Evolutionary conservation across 805 yeast genomes (phyloP).

Genomic region (Clavispora carvajalis): DNA sequence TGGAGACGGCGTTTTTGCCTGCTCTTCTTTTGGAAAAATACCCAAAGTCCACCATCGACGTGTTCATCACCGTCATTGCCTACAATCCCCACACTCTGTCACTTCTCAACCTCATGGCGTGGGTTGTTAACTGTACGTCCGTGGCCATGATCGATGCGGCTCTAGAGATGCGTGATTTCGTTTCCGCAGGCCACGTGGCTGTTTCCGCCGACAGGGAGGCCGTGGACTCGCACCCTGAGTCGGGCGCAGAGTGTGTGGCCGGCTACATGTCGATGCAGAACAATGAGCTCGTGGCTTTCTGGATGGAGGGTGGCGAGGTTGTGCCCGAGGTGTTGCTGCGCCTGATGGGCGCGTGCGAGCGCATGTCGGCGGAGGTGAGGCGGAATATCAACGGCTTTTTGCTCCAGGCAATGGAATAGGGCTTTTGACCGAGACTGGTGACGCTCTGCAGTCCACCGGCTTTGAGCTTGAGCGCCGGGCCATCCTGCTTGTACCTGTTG

Average conservation of each 20-base stretch:
- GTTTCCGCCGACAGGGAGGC: conserved; percentile 10
- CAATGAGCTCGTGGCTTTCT: conserved; percentile 56
- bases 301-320: conserved; percentile 37
- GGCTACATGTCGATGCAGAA: conserved; percentile 51
- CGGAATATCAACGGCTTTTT: conserved; percentile 44
- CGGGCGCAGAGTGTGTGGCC: conserved; percentile 24
- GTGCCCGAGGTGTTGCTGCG: conserved; percentile 18
- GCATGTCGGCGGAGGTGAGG: conserved; percentile 39
- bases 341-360: conserved; percentile 41
- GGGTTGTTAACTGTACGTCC: conserved; percentile 59
- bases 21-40: conserved; percentile 61
- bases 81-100: conserved; percentile 21
- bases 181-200: conserved; percentile 54
- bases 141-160: conserved; percentile 82
- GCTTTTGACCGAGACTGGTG: no score
- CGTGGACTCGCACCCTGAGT: conserved; percentile 8
- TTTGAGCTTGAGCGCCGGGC: no score
- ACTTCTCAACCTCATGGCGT: conserved; percentile 39
- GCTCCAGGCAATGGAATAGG: conserved; percentile 7
- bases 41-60: conserved; percentile 85
- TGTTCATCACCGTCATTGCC: conserved; percentile 66
- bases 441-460: no score
- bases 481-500: no score
- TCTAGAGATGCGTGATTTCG: conserved; percentile 72
- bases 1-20: conserved; percentile 48